Evolutionary conservation across 192 early-diverging fungal genomes (phyloP).

Genomic region (Coemansia pectinata): DNA sequence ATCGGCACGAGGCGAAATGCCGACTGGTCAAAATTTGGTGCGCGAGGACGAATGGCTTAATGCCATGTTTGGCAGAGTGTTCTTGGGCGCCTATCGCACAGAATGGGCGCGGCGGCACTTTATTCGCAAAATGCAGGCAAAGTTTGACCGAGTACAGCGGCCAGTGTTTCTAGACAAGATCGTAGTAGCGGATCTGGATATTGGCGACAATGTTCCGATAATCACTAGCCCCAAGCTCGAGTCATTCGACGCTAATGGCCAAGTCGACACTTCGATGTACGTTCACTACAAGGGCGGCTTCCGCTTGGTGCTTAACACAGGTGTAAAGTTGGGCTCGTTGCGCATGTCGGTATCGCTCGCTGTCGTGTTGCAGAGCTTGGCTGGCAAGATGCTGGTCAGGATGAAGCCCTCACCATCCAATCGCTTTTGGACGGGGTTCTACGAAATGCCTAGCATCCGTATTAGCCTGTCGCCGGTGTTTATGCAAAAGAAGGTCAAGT

Average conservation of each 20-base stretch:
- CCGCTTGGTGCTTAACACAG: constrained; percentile 71
- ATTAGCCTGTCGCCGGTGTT: constrained; percentile 78
- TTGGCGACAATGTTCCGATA: constrained; percentile 77
- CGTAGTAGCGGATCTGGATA: constrained; percentile 68
- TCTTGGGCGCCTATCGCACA: constrained; percentile 69
- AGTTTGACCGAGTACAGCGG: constrained; percentile 60
- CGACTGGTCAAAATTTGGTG: constrained; percentile 28
- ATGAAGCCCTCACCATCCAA: constrained; percentile 82
- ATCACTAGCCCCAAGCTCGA: constrained; percentile 76
- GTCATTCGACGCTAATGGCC: constrained; percentile 69
- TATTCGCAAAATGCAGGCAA: constrained; percentile 66
- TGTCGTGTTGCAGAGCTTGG: constrained; percentile 70
- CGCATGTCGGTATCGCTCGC: constrained; percentile 76
- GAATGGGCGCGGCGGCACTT: constrained; percentile 62
- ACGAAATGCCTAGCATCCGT: constrained; percentile 72
- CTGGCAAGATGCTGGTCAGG: constrained; percentile 72
- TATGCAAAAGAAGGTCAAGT: constrained; percentile 79
- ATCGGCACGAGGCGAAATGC: constrained; percentile 33
- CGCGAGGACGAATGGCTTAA: constrained; percentile 79
- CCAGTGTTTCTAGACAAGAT: constrained; percentile 81
- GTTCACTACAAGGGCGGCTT: constrained; percentile 81
- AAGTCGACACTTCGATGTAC: constrained; percentile 71
- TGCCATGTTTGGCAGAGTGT: constrained; percentile 77
- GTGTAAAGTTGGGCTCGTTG: constrained; percentile 63
- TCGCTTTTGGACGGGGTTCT: constrained; percentile 85